Base-by-base conservation (phyloP, 2,329 filamentous ascomycete genomes). In the Botrytis squamosa region DNA sequence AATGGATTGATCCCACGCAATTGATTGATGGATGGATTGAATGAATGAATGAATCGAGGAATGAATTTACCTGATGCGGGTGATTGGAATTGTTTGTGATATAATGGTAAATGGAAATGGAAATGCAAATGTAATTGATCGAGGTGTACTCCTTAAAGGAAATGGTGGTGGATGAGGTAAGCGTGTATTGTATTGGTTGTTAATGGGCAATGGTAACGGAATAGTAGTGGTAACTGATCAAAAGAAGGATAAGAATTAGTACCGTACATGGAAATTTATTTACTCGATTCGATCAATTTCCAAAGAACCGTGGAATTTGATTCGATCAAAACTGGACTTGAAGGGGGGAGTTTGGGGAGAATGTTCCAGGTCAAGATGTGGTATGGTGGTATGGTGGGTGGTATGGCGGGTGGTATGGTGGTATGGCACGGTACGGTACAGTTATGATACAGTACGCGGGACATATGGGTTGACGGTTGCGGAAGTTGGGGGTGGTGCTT, bases 11-110 rank as follows among this genome's bases (percentile, higher is more conserved):
- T 29, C 29, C 29, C 29, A 29, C 29, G 29, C 29, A 29, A 29
- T 29, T 29, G 29, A 29, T 29, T 29, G 29, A 29, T 29, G 29
- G 29, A 29, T 29, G 29, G 29, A 29, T 29, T 29, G 29, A 29
- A 29, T 29, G 29, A 29, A 29, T 29, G 29, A 29, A 40, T 40
- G 63, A 33, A 38, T 57, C 59, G 59, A 67, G 64, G 67, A 44
- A 62, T 46, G 67, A 70, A 68, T 68, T 55, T 68, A 68, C 65
- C 49, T 44, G 62, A 44, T 64, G 40, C 18, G 16, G 40, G 62
- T 44, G n/a, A 33, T 33, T 33, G 62, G 44, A 44, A 62, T 62
- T 44, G n/a, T 44, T 14, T 64, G 40, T 64, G 33, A 40, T 62
- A 25, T 62, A n/a, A 44, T 64, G 44, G 62, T 29, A 14, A 60